Conservation (phyloP, 2,329 filamentous ascomycete genomes). For the Stemphylium beticola region DNA sequence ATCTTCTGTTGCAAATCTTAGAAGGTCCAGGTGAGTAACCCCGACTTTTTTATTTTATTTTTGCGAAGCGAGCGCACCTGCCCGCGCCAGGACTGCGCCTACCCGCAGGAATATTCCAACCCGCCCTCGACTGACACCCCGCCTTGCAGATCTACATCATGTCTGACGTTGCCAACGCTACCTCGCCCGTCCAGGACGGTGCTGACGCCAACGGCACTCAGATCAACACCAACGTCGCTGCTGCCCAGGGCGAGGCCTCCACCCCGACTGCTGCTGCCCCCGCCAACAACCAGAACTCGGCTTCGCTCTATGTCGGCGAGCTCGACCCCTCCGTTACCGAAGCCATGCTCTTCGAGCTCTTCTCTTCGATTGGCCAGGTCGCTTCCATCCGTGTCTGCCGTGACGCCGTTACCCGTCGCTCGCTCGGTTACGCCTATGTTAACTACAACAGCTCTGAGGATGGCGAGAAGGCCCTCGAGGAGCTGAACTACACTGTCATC, state of each 20-base stretch:
- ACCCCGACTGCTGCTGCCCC: slow-evolving; percentile 74
- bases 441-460: slow-evolving; percentile 99
- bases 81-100: slow-evolving; percentile 36
- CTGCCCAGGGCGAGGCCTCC: slow-evolving; percentile 69
- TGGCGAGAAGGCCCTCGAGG: slow-evolving; percentile 97
- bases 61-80: slow-evolving; percentile 43
- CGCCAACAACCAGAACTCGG: slow-evolving; percentile 83
- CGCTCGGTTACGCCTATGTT: slow-evolving; percentile 98
- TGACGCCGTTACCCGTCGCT: slow-evolving; percentile 97
- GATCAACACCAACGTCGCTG: slow-evolving; percentile 76
- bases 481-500: slow-evolving; percentile 99
- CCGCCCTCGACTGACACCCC: slow-evolving; percentile 28
- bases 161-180: slow-evolving; percentile 55
- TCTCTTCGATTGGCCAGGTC: slow-evolving; percentile 98
- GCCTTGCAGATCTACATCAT: slow-evolving; percentile 39
- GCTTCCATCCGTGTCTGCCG: slow-evolving; percentile 99
- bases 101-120: slow-evolving; percentile 28
- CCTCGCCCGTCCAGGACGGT: slow-evolving; percentile 69
- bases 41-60: slow-evolving; percentile 29
- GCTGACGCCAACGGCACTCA: slow-evolving; percentile 68
- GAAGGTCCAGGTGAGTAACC: slow-evolving; percentile 35
- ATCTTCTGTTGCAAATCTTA: slow-evolving; percentile 30
- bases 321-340: slow-evolving; percentile 97
- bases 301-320: slow-evolving; percentile 98
- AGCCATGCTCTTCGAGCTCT: slow-evolving; percentile 99